Evolutionary conservation across 2,329 filamentous ascomycete genomes (phyloP).

Genomic region (Calonectria leucothoes): DNA sequence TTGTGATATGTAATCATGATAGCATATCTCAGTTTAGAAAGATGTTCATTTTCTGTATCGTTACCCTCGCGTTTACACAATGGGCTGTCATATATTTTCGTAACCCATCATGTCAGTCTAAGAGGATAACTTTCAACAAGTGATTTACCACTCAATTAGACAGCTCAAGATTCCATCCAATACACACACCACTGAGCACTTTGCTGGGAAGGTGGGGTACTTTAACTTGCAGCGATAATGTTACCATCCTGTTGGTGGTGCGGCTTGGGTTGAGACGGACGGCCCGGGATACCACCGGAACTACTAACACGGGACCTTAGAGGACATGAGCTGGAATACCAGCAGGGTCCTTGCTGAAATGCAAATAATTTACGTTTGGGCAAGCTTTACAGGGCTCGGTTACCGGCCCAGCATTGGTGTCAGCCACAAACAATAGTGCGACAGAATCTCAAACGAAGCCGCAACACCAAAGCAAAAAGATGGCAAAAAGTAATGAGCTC

Average conservation of each 20-base stretch:
- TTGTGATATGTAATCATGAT: not conserved
- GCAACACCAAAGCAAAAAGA: not conserved
- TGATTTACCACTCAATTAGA: too few species aligned
- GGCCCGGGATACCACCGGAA: not conserved
- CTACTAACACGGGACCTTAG: not conserved
- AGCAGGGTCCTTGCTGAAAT: not conserved
- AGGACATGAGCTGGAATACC: not conserved
- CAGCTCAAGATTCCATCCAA: too few species aligned
- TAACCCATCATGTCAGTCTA: not conserved
- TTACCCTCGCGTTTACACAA: not conserved
- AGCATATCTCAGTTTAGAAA: not conserved
- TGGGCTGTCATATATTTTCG: not conserved
- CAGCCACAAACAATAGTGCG: not conserved
- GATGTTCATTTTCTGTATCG: not conserved
- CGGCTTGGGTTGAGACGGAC: not conserved
- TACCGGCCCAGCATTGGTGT: not conserved
- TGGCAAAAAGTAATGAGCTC: not conserved
- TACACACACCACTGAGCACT: too few species aligned
- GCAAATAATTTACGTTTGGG: not conserved
- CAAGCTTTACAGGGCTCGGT: not conserved
- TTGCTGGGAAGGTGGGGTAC: too few species aligned
- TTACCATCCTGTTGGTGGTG: not conserved
- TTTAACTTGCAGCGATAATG: not conserved
- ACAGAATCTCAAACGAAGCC: not conserved
- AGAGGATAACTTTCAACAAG: too few species aligned